These are phyloP conservation scores for Heliosperma pusillum DNA, from an alignment of 148 eudicot genomes.

Conservation along the genomic window DNA sequence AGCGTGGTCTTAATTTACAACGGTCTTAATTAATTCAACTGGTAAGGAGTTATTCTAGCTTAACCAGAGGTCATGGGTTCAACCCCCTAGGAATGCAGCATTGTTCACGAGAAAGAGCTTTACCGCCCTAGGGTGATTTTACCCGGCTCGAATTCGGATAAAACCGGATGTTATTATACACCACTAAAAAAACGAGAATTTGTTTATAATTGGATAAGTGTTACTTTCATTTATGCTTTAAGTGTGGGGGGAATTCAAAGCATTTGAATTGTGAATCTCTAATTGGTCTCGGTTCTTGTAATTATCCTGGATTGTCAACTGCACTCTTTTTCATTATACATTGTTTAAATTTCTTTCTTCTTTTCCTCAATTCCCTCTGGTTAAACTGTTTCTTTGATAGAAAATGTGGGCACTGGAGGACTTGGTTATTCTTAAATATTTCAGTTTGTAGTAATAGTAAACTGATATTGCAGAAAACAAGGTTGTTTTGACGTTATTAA, in stretches of 20 bases:
- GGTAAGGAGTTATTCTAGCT: too few species aligned
- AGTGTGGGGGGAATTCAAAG: constrained; percentile 2
- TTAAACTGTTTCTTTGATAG: neutral
- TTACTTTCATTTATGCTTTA: neutral
- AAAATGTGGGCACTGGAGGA: neutral
- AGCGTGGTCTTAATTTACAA: too few species aligned
- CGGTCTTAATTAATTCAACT: too few species aligned
- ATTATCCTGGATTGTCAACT: constrained; percentile 8
- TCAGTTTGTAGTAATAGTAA: neutral
- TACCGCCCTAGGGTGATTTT: too few species aligned
- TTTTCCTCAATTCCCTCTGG: neutral
- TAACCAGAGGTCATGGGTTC: too few species aligned
- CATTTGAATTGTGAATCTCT: neutral
- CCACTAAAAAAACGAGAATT: too few species aligned
- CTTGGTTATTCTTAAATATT: neutral
- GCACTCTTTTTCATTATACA: neutral
- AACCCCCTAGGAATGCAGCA: too few species aligned
- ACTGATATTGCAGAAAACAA: neutral
- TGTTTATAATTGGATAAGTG: neutral
- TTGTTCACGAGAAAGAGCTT: too few species aligned
- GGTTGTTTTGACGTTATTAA: neutral
- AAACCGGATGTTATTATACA: too few species aligned
- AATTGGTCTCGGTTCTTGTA: constrained; percentile 1
- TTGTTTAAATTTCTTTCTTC: neutral
- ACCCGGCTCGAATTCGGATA: too few species aligned